Evolutionary conservation across 1,284 basidiomycete genomes (phyloP), one percentile per base, ranked within the genome.

Genomic region (Sanghuangporus sanghuang): DNA sequence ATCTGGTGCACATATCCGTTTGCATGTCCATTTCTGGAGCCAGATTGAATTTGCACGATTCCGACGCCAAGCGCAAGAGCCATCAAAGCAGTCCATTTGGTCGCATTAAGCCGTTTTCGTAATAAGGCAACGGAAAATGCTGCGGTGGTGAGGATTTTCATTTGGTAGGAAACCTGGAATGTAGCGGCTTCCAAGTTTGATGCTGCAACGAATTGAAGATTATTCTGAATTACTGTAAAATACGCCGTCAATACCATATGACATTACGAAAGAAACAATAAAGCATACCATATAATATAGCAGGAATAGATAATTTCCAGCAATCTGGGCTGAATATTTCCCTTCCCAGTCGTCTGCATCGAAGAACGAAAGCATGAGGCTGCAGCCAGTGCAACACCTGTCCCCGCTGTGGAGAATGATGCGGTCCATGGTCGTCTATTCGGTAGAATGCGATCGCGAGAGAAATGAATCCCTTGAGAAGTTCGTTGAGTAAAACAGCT

Each of bases 271-370:
- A n/a, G 61, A 64, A 35, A 61, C 68, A 63, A 32, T 53, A 50
- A 16, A 8, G 62, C 54, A 66, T 39, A 66, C 70, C 70, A 70
- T 98, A 99, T 69, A 98, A 90, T 64, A 98, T 84, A 9, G 96
- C 96, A 9, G 96, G 96, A 67, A 98, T 95, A 32, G 93, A 94
- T 18, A 98, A 85, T 75, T 97, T 98, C 93, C 95, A 97, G 77
- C 93, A 95, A 76, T 98, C 96, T 2, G 82, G 77, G 66, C 91
- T 94, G 74, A 93, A 88, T 50, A 85, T 76, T 66, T 80, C 79
- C 50, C 52, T 82, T 72, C 66, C 81, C 81, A 69, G 74, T 74
- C 72, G 67, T 83, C 86, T 18, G 89, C 75, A 65, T 80, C 79
- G 69, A 78, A 77, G 67, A 87, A 80, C 2, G 84, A 78, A 9